Evolutionary conservation across 345 rosid genomes (phyloP), one percentile per base, ranked within the genome.

Genomic region (Gossypium raimondii): DNA sequence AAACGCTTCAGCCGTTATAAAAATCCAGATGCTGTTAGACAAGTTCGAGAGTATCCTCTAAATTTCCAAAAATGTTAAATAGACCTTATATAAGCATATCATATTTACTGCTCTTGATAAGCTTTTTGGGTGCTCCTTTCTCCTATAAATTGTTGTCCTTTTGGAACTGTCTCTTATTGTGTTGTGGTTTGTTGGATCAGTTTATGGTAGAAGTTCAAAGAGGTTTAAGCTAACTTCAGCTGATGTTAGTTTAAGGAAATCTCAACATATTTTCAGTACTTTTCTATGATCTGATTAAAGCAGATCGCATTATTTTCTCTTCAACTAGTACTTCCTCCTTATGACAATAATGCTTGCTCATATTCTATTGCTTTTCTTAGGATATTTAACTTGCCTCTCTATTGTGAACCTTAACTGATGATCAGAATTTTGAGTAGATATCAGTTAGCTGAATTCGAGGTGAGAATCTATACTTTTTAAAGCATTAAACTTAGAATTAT

Each of bases 21-120:
- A 76, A 93, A 93, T 76, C 97, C 99, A 2, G 99, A 95, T 82
- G 98, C 98, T 81, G 97, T 95, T 78, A 79, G 97, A 86, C 97
- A 95, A 95, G 97, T 90, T 78, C 84, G 98, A 87, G 99, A 93
- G 98, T 91, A 95, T 95, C 99, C 97, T 86, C 43, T 34, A 67
- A 29, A 24, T 43, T 76, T 44, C 1, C 62, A 20, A 9, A 66
- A 55, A 16, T 72, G 13, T 34, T 74, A 48, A 43, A 2, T 82
- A 14, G 13, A 50, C 22, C 11, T 50, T 50, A 47, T 22, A 12
- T 20, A 66, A 44, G 41, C 18, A 67, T 11, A 8, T 50, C 22
- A 66, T 45, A 45, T 45, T 9, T 20, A 18, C 52, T 65, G 0
- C 70, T 43, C 51, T 65, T 22, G 8, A 43, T 20, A 11, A 20